Evolutionary conservation across 176 grass and related monocot genomes (phyloP), one percentile per base, ranked within the genome.

Genomic region (Cenchrus americanus): DNA sequence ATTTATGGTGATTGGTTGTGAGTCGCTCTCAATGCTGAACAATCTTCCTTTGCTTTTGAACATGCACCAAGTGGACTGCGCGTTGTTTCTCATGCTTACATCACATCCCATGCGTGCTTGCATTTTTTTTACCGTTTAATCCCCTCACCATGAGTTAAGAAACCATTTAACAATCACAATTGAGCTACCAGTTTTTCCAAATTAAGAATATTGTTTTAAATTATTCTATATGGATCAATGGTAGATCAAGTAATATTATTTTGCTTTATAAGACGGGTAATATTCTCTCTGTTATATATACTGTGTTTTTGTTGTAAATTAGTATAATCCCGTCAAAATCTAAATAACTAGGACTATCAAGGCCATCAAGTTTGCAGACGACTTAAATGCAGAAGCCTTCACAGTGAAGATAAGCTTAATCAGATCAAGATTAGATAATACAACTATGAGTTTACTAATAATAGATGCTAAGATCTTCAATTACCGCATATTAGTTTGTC

Each of bases 31-130:
- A 40, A 11, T 48, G 30, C 11, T 40, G 65, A 58, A 76, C 82
- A 82, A 84, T 17, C 34, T 43, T 48, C 48, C 44, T 27, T 41
- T 67, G 15, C 85, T 80, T 90, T 87, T 90, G 80, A 63, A 84
- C 53, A 75, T 62, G 71, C 46, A 83, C 48, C 66, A 34, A 50
- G 83, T 21, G 67, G 69, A 87, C 62, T 64, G 0, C 64, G 34
- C 51, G n/a, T 24, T 51, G 6, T 75, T 62, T 83, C n/a, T 32
- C 32, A 22, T 48, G 69, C 60, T 43, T 73, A 73, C 68, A 44
- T 83, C 88, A 90, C 21, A 22, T 10, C 44, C 46, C 47, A 32
- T 22, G 53, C 62, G 78, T 15, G 69, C 21, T 17, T 72, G 50
- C 59, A 43, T 69, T 42, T 67, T 66, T 30, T 22, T 58, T 78